Conservation (phyloP, 495 filamentous ascomycete species). For the Paragyromitra xinjiangensis region DNA sequence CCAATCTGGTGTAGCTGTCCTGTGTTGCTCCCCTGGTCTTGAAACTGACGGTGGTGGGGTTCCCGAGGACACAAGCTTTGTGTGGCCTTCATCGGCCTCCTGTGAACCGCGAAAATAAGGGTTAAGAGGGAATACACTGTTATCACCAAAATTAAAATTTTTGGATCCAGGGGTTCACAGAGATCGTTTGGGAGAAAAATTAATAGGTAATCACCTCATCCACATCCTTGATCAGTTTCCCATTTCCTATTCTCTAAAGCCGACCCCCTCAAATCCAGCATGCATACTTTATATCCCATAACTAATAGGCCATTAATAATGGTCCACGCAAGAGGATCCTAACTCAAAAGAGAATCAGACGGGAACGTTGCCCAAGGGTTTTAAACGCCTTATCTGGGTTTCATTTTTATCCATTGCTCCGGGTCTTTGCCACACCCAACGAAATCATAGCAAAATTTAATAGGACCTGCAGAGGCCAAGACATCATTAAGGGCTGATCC, state of each 20-base stretch:
- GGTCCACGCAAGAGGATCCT: constrained; percentile 2
- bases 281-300: constrained; percentile 9
- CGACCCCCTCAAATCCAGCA: background rate
- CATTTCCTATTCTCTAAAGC: constrained; percentile 7
- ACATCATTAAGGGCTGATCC: constrained; percentile 2
- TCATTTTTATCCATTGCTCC: constrained; percentile 30
- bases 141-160: background rate
- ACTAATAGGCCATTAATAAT: constrained; percentile 25
- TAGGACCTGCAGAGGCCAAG: constrained; percentile 9
- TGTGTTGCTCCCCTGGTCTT: constrained; percentile 21
- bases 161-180: background rate
- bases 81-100: background rate
- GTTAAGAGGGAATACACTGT: constrained; percentile 10
- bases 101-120: constrained; percentile 3
- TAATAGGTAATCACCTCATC: constrained; percentile 21
- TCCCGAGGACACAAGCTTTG: constrained; percentile 24
- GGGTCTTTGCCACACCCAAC: constrained; percentile 13
- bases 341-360: background rate
- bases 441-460: background rate
- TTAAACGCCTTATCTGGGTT: constrained; percentile 24
- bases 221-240: background rate
- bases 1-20: constrained; percentile 23
- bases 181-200: background rate
- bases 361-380: constrained; percentile 15
- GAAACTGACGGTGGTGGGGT: constrained; percentile 23